Conservation (phyloP, 129 eudicot species). For the Rutidosis leptorrhynchoides region DNA sequence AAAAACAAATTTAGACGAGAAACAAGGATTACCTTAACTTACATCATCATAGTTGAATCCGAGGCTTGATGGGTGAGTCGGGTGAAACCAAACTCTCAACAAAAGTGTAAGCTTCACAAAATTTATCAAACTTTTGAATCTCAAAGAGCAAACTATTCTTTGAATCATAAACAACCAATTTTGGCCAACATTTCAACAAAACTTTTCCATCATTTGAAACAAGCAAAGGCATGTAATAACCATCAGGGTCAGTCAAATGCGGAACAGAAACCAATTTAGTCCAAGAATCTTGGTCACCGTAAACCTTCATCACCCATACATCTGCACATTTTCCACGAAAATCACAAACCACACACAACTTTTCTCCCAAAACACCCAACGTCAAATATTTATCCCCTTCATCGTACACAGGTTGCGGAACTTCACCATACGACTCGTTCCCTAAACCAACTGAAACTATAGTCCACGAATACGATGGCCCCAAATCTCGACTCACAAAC, state of each 20-base stretch:
- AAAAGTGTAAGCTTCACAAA: slow-evolving; percentile 34
- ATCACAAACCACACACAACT: slow-evolving; percentile 45
- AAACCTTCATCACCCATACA: slow-evolving; percentile 69
- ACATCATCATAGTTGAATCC: slow-evolving; percentile 13
- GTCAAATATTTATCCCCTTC: slow-evolving; percentile 36
- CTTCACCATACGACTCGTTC: too few species aligned
- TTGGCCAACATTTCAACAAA: slow-evolving; percentile 27
- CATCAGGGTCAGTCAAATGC: slow-evolving; percentile 31
- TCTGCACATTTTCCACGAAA: slow-evolving; percentile 27
- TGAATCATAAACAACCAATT: slow-evolving; percentile 37
- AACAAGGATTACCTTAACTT: slow-evolving; percentile 17
- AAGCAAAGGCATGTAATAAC: slow-evolving; percentile 26
- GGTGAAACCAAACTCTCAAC: too few species aligned
- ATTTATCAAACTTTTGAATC: slow-evolving; percentile 28
- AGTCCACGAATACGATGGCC: too few species aligned
- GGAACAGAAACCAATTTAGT: slow-evolving; percentile 48
- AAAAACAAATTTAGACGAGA: background rate
- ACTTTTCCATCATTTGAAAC: slow-evolving; percentile 41
- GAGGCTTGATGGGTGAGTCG: too few species aligned
- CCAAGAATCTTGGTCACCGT: slow-evolving; percentile 72
- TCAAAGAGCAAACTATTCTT: slow-evolving; percentile 23
- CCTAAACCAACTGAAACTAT: too few species aligned
- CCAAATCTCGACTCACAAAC: too few species aligned
- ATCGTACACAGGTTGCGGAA: too few species aligned
- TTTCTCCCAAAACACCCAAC: slow-evolving; percentile 37